Conservation (phyloP, 2,329 filamentous ascomycete species). For the Neospermospora avenae region DNA sequence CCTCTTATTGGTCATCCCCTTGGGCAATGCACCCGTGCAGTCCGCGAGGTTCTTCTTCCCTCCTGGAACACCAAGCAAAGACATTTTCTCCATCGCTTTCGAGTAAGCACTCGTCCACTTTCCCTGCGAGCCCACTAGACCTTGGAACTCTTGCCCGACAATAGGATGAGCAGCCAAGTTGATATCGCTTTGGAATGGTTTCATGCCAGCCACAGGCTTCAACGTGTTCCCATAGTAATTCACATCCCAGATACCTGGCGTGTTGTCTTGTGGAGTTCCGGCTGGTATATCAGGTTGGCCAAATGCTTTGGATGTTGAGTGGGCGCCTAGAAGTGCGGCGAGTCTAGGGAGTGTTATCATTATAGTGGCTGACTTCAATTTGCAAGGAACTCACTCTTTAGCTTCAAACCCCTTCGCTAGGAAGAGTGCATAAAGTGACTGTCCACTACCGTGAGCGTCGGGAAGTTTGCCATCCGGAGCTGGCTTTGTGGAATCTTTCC, state of each 20-base stretch:
- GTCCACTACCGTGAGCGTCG: not conserved
- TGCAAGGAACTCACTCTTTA: not conserved
- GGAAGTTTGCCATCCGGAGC: constrained; percentile 14
- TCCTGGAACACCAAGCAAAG: constrained; percentile 14
- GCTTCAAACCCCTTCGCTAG: constrained; percentile 37
- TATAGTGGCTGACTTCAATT: not conserved
- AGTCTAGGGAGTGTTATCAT: constrained; percentile 28
- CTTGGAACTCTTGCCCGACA: constrained; percentile 40
- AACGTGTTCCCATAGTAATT: constrained; percentile 37
- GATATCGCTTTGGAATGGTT: constrained; percentile 89
- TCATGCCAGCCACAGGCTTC: constrained; percentile 28
- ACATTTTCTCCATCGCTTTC: constrained; percentile 25
- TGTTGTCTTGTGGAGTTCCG: constrained; percentile 35
- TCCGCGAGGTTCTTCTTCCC: constrained; percentile 11
- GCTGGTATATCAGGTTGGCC: constrained; percentile 27
- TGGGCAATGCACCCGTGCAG: constrained; percentile 17
- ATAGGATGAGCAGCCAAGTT: constrained; percentile 88
- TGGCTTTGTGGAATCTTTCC: constrained; percentile 13
- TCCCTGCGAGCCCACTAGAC: constrained; percentile 35
- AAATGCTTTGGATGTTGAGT: constrained; percentile 36
- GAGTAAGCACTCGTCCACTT: constrained; percentile 37
- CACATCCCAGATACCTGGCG: constrained; percentile 38
- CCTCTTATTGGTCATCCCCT: constrained; percentile 11
- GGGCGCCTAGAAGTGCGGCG: constrained; percentile 39
- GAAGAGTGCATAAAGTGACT: constrained; percentile 33